Conservation (phyloP, 2,329 filamentous ascomycete genomes). For the Sphaerulina vaccinii region DNA sequence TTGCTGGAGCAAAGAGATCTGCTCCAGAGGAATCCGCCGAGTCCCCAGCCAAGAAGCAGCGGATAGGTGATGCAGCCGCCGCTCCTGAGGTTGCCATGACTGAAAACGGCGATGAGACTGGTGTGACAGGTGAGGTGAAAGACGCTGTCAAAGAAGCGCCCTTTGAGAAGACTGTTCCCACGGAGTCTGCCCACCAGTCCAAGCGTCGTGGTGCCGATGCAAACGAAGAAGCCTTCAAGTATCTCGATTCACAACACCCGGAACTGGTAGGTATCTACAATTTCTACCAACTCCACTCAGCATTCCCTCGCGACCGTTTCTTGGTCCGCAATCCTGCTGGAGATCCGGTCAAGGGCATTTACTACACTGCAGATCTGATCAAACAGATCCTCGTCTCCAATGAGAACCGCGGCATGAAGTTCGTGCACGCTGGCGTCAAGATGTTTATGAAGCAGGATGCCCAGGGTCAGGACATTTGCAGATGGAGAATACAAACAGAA, state of each 20-base stretch:
- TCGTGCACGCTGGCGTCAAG: constrained; percentile 94
- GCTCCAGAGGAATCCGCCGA: constrained; percentile 42
- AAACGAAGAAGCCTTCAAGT: constrained; percentile 93
- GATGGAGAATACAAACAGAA: constrained; percentile 94
- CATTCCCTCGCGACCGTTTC: constrained; percentile 87
- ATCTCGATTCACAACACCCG: constrained; percentile 69
- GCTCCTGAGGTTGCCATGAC: constrained; percentile 20
- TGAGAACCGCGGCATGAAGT: constrained; percentile 87
- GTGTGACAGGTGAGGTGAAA: constrained; percentile 24
- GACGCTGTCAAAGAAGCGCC: constrained; percentile 29
- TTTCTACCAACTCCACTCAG: constrained; percentile 81
- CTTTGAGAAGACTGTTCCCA: constrained; percentile 26
- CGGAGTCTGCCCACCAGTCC: constrained; percentile 13
- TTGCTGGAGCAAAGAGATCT: constrained; percentile 39
- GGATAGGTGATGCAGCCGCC: constrained; percentile 27
- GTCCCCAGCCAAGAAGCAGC: constrained; percentile 38
- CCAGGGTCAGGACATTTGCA: constrained; percentile 79
- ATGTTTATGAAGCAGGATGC: constrained; percentile 99
- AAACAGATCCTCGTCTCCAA: constrained; percentile 84
- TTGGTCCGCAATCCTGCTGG: constrained; percentile 93
- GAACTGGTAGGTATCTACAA: constrained; percentile 74
- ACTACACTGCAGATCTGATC: constrained; percentile 85
- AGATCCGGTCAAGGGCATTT: constrained; percentile 88
- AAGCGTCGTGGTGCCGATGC: constrained; percentile 42
- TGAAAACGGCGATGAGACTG: constrained; percentile 14